Base-by-base conservation (phyloP, 1,139 yeast genomes). In the Schizosaccharomyces versatilis region DNA sequence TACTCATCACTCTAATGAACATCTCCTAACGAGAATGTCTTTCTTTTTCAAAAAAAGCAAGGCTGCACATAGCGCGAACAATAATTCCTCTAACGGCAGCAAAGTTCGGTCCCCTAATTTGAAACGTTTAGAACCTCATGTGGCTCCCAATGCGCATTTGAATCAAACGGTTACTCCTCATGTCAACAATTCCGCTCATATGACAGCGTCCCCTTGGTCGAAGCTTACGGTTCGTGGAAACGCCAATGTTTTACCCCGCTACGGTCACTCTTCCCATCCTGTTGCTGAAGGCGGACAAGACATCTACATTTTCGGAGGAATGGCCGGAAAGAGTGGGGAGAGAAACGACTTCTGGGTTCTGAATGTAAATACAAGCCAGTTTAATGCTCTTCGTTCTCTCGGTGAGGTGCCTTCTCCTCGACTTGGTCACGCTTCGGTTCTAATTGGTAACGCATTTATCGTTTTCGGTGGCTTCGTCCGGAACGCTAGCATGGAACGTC, bases 391-490 rank as follows among this genome's bases (percentile, higher is more conserved):
- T 32, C 49, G 49, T 44, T 14, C 36, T n/a, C 73, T 76, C 41
- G 84, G 80, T 54, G 75, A 78, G 24, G 79, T 85, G 36, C 96
- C 96, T 1, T 90, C 95, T 17, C 96, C 98, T 38, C 78, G 98
- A 62, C 96, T 90, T 6, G 97, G 98, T 1, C 99, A 93, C 67
- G 85, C 96, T 1, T 77, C 94, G 2, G 83, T 90, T 24, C 73
- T 90, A 41, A 81, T 94, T 60, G 98, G 98, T 12, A 90, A 88
- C 65, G 98, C 98, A 0, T 90, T 82, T 64, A 86, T 90, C 53
- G 79, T 90, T 24, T 90, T 84, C 69, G 98, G 97, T 51, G 99
- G 99, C 62, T 98, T 90, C 65, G 90, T 97, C 1, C 85, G 83
- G 62, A 83, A 90, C 40, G 86, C 83, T 61, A 77, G 77, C 58